Conservation (phyloP, 2,329 filamentous ascomycete species). For the Phoma sp. region DNA sequence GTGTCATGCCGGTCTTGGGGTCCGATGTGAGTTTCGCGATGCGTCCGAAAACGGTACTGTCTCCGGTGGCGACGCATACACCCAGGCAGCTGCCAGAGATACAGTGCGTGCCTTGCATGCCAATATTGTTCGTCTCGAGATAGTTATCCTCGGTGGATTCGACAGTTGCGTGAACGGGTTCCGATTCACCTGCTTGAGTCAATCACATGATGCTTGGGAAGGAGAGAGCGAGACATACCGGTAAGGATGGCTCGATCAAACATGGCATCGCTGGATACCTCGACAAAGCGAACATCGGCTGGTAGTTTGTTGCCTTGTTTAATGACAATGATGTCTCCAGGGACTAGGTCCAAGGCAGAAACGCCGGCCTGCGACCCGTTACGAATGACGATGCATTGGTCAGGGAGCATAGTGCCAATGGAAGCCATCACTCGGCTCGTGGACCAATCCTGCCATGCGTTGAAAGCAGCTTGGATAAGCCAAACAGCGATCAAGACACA, state of each 20-base stretch:
- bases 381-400: slow-evolving; percentile 70
- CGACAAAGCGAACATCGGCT: slow-evolving; percentile 73
- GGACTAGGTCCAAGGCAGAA: slow-evolving; percentile 68
- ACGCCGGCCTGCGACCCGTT: slow-evolving; percentile 61
- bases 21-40: slow-evolving; percentile 75
- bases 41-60: slow-evolving; percentile 75
- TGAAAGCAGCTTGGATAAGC: slow-evolving; percentile 59
- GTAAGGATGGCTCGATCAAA: slow-evolving; percentile 78
- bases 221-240: slow-evolving; percentile 48
- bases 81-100: slow-evolving; percentile 71
- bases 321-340: slow-evolving; percentile 72
- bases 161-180: slow-evolving; percentile 67
- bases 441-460: slow-evolving; percentile 74
- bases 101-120: slow-evolving; percentile 80
- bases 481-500: slow-evolving; percentile 77
- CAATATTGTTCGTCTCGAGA: slow-evolving; percentile 77
- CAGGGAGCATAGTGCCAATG: slow-evolving; percentile 81
- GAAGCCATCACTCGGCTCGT: slow-evolving; percentile 78
- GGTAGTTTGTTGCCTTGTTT: slow-evolving; percentile 77
- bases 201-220: not conserved
- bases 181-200: slow-evolving; percentile 63
- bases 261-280: slow-evolving; percentile 71
- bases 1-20: slow-evolving; percentile 71
- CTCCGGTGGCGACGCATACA: slow-evolving; percentile 74
- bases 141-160: slow-evolving; percentile 73